Base-by-base conservation (phyloP, 441 rosid genomes). In the Geranium incanum region DNA sequence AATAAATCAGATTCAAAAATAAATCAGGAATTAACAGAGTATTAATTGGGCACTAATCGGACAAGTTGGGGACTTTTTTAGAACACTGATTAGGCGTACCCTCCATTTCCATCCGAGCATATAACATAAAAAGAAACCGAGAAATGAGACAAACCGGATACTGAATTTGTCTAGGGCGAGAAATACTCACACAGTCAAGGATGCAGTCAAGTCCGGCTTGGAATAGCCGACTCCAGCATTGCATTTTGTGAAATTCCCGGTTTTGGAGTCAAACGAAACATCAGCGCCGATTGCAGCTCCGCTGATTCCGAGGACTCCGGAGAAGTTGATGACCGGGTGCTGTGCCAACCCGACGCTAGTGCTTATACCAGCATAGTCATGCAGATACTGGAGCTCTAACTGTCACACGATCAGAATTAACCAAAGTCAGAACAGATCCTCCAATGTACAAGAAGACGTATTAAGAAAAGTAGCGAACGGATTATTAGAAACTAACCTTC, bases 341-440 rank as follows among this genome's bases (percentile, higher is more conserved):
- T 88, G 90, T n/a, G 97, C 87, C 84, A 94, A 82, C 33, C 90
- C 97, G 74, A 92, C 71, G 71, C 94, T 87, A 4, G 95, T 73
- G 85, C 87, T 87, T 68, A 92, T 81, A 75, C 92, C 97, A 0
- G 90, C 90, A 67, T 83, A 86, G 62, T 94, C 99, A 81, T 90
- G 94, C 87, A 90, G 80, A 83, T 89, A 94, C 71, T 92, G 99
- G 70, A 94, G 72, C 83, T 94, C 97, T 77, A 88, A 16, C 99
- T 94, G 84, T 39, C 9, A 62, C 57, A 18, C 50, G 68, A 75
- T 55, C 70, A 64, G 21, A 52, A 16, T 68, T 7, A 37, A 39
- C 28, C 19, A 13, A 7, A 36, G 16, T 57, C 13, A 74, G 60
- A 50, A 36, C 5, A 19, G 28, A 13, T 19, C 16, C 66, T 36